Evolutionary conservation across 1,284 basidiomycete species (phyloP).

Genomic region (Malassezia vespertilionis): DNA sequence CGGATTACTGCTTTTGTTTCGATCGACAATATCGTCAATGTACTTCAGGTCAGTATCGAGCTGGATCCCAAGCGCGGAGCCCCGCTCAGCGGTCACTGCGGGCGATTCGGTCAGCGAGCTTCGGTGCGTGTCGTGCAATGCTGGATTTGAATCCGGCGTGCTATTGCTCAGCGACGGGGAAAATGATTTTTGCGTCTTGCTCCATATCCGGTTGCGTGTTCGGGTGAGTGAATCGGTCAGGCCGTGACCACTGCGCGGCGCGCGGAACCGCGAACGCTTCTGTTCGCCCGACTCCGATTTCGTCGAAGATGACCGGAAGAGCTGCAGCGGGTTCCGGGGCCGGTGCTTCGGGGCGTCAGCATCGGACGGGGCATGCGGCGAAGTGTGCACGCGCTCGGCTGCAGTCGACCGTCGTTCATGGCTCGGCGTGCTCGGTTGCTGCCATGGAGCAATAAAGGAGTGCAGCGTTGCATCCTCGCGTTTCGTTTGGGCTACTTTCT

Average conservation of each 20-base stretch:
- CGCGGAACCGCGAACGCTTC: background rate
- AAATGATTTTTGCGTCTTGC: background rate
- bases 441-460: conserved; percentile 7
- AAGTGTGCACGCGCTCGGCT: background rate
- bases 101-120: background rate
- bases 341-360: background rate
- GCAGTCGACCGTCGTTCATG: too few species aligned
- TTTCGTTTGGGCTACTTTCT: background rate
- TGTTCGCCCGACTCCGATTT: background rate
- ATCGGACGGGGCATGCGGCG: background rate
- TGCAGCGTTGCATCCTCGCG: background rate
- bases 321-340: conserved; percentile 4
- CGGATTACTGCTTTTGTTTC: background rate
- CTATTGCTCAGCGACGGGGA: background rate
- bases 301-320: conserved; percentile 3
- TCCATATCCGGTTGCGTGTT: background rate
- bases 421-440: too few species aligned
- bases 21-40: conserved; percentile 68
- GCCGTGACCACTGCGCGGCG: background rate
- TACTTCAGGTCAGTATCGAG: conserved; percentile 68
- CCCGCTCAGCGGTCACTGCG: background rate
- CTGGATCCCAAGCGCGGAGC: conserved; percentile 16
- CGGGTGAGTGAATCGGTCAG: background rate
- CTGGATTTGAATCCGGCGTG: too few species aligned
- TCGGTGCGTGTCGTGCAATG: background rate